phyloP scores from a whole-genome alignment of 345 rosid species.

The Raphanus sativus region DNA sequence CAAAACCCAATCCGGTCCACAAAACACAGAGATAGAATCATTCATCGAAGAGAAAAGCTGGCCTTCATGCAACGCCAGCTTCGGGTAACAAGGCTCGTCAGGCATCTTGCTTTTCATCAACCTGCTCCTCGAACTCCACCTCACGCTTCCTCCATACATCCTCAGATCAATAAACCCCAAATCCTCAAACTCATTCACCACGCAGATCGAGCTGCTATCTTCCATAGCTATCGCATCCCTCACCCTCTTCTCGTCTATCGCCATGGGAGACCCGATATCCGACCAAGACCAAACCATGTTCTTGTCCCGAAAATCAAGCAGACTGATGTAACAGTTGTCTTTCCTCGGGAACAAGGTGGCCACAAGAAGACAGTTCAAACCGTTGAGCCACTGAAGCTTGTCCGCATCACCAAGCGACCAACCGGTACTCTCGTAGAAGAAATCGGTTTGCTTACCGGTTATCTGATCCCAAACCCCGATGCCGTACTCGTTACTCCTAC shows the following conservation, averaged over 20 bases:
- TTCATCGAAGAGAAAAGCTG: slow-evolving; percentile 95
- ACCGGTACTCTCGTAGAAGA: slow-evolving; percentile 76
- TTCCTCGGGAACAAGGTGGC: slow-evolving; percentile 95
- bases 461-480: slow-evolving; percentile 97
- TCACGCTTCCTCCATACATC: slow-evolving; percentile 60
- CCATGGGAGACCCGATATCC: slow-evolving; percentile 59
- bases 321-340: slow-evolving; percentile 89
- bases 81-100: slow-evolving; percentile 91
- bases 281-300: slow-evolving; percentile 98
- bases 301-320: slow-evolving; percentile 83
- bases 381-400: slow-evolving; percentile 78
- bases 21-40: slow-evolving; percentile 81
- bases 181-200: slow-evolving; percentile 93
- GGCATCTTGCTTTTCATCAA: slow-evolving; percentile 83
- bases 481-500: slow-evolving; percentile 92
- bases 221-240: slow-evolving; percentile 96
- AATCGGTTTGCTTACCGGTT: slow-evolving; percentile 79
- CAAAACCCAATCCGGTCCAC: slow-evolving; percentile 83
- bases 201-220: slow-evolving; percentile 72
- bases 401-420: slow-evolving; percentile 98
- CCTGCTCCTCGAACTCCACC: slow-evolving; percentile 94
- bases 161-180: slow-evolving; percentile 93
- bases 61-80: slow-evolving; percentile 76
- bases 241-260: slow-evolving; percentile 78
- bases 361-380: slow-evolving; percentile 73